phyloP scores from a whole-genome alignment of 192 early-diverging fungal genomes.

The Podila minutissima region DNA sequence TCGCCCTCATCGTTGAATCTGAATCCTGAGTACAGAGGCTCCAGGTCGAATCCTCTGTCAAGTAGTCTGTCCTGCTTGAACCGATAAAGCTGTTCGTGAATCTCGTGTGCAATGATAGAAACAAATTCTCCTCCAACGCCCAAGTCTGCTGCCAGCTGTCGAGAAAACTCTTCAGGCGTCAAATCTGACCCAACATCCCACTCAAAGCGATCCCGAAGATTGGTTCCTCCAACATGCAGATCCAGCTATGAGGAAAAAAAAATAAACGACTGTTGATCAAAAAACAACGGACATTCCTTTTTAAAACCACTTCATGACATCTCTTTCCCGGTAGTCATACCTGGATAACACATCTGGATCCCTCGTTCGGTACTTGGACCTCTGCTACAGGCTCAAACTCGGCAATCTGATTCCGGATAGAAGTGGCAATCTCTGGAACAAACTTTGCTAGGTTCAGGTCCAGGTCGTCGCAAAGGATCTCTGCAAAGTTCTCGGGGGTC shows the following conservation, averaged over 20 bases:
- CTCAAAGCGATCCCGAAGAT: slow-evolving; percentile 90
- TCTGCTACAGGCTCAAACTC: slow-evolving; percentile 67
- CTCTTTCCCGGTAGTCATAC: slow-evolving; percentile 19
- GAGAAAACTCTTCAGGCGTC: slow-evolving; percentile 79
- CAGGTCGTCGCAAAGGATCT: slow-evolving; percentile 83
- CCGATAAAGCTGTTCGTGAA: slow-evolving; percentile 77
- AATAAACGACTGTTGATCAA: slow-evolving; percentile 54
- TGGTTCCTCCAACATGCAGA: slow-evolving; percentile 82
- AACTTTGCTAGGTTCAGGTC: slow-evolving; percentile 64
- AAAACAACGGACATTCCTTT: slow-evolving; percentile 11
- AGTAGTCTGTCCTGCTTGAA: slow-evolving; percentile 63
- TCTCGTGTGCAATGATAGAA: slow-evolving; percentile 75
- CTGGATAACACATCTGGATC: slow-evolving; percentile 59
- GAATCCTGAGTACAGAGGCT: slow-evolving; percentile 56
- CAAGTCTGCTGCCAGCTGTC: slow-evolving; percentile 72
- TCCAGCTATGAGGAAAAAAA: slow-evolving; percentile 57
- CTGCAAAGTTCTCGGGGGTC: slow-evolving; percentile 87
- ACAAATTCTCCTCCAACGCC: slow-evolving; percentile 86
- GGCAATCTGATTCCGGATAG: slow-evolving; percentile 67
- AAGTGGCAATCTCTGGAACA: slow-evolving; percentile 61
- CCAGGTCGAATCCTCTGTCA: slow-evolving; percentile 55
- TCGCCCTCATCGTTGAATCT: slow-evolving; percentile 59
- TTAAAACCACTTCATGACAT: too few relatives aligned
- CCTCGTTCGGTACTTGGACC: slow-evolving; percentile 52
- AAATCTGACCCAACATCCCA: slow-evolving; percentile 83